Evolutionary conservation across 345 rosid species (phyloP), one percentile per base, ranked within the genome.

Genomic region (Salix brachista): DNA sequence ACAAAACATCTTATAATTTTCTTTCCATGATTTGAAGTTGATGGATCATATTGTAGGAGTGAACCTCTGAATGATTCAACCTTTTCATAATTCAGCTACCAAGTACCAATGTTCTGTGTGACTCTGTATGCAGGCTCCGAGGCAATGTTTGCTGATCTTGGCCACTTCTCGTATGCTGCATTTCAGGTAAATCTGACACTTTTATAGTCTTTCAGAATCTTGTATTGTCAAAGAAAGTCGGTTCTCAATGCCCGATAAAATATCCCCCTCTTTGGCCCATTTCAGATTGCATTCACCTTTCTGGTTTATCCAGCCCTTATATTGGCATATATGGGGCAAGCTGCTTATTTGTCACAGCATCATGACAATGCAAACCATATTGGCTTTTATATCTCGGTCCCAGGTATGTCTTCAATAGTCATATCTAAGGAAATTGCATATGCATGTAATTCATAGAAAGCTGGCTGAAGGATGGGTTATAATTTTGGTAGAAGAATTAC

Each of bases 71-170:
- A 65, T 9, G 69, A 23, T 60, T 68, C 25, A 72, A 23, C 69
- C 23, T 62, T 36, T 21, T 12, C 16, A 37, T 28, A 25, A 25
- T 62, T 36, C 18, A 60, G 19, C 23, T 30, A 54, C 60, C 30
- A 69, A 73, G 9, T 54, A 46, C 54, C 32, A 65, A 80, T 71
- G 21, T 13, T 65, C n/a, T 50, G 67, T n/a, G 44, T 71, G 71
- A 39, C 60, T 71, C 4, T 52, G 11, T 58, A 16, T 91, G 83
- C 91, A 96, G 99, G 99, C 65, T 92, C 98, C 1, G 99, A 96
- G 84, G 99, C 99, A 39, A 96, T 96, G 99, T 96, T 94, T 87
- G 97, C 99, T 82, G 99, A 96, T 89, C 97, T 96, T 75, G 99
- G 99, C 71, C 99, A 96, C 86, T 96, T 96, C 90, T 88, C 92